phyloP scores from a whole-genome alignment of 129 eudicot species.

The Tagetes erecta region DNA sequence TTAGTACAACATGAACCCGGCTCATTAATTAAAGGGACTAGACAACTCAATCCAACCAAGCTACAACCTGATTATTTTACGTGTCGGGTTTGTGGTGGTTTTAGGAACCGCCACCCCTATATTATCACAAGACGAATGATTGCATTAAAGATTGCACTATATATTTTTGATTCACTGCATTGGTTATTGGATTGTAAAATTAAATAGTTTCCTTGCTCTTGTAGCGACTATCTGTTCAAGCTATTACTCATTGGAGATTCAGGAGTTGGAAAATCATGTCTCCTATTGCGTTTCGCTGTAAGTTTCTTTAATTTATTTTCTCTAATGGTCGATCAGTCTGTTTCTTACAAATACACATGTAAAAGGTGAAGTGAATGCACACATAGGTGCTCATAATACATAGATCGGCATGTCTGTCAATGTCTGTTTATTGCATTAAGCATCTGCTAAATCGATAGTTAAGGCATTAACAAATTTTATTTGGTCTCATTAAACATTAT shows the following conservation, averaged over 20 bases:
- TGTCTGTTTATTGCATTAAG: neutral
- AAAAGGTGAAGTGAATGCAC: neutral
- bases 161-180: neutral
- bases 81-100: neutral
- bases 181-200: conserved; percentile 3
- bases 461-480: neutral
- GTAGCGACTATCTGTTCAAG: conserved; percentile 92
- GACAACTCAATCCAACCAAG: neutral
- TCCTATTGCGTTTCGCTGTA: conserved; percentile 88
- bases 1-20: too few species aligned
- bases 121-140: neutral
- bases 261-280: conserved; percentile 98
- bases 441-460: neutral
- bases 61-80: neutral
- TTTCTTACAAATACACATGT: neutral
- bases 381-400: conserved; percentile 3
- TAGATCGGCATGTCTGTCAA: neutral
- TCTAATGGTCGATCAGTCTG: neutral
- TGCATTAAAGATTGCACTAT: neutral
- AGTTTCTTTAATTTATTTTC: conserved; percentile 30
- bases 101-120: neutral
- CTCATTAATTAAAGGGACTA: neutral
- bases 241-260: conserved; percentile 98
- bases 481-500: neutral
- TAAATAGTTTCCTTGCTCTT: conserved; percentile 19